Percentiles rank a stretch among this genome's conserved stretches.
These are phyloP conservation scores for Pseudogymnoascus sp. DNA, from an alignment of 2,329 filamentous ascomycete species.

Conservation along the genomic window DNA sequence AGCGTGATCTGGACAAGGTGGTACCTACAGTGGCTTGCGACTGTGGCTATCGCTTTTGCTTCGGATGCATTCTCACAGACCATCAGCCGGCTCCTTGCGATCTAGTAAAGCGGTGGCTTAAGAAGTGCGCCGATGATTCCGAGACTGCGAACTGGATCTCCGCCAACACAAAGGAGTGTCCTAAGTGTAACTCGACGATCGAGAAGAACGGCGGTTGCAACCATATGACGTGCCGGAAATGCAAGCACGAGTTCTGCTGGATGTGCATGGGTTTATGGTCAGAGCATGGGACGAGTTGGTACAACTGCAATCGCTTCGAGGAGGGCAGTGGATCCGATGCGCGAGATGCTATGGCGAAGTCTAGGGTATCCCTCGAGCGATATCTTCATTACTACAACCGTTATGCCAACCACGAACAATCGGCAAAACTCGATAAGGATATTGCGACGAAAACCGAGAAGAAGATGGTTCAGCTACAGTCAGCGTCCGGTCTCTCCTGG, in stretches of 20 bases:
- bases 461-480: slow-evolving; percentile 97
- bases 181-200: slow-evolving; percentile 91
- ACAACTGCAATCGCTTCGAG: slow-evolving; percentile 96
- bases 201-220: slow-evolving; percentile 99
- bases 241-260: slow-evolving; percentile 97
- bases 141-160: slow-evolving; percentile 99
- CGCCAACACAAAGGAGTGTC: slow-evolving; percentile 96
- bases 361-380: slow-evolving; percentile 82
- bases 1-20: slow-evolving; percentile 72
- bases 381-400: slow-evolving; percentile 99
- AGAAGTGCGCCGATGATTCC: slow-evolving; percentile 97
- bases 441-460: slow-evolving; percentile 94
- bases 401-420: slow-evolving; percentile 98
- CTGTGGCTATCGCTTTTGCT: slow-evolving; percentile 86
- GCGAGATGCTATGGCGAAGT: slow-evolving; percentile 83
- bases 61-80: slow-evolving; percentile 81
- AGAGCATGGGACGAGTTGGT: slow-evolving; percentile 98
- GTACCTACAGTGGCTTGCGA: slow-evolving; percentile 84
- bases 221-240: slow-evolving; percentile 96
- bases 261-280: slow-evolving; percentile 99
- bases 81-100: slow-evolving; percentile 90
- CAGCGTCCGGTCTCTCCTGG: slow-evolving; percentile 92
- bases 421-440: slow-evolving; percentile 91
- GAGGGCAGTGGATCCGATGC: slow-evolving; percentile 91
- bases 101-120: slow-evolving; percentile 89